Evolutionary conservation across 768 basidiomycete genomes (phyloP).

Genomic region (Naematelia aurantialba): DNA sequence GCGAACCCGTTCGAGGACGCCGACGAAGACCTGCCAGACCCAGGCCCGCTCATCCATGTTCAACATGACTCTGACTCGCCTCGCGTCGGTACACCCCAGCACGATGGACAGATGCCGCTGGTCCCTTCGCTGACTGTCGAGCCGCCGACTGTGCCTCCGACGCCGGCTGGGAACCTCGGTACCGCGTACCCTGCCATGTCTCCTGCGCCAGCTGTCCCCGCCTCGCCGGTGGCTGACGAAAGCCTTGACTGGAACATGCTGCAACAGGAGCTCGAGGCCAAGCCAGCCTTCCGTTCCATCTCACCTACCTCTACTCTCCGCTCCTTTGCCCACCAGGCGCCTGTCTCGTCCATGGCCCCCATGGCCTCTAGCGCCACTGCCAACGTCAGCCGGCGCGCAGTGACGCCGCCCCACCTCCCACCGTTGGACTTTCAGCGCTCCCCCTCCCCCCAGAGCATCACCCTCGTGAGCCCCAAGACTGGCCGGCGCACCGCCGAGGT

Average conservation of each 20-base stretch:
- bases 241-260: conserved; percentile 37
- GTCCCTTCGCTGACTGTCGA: conserved; percentile 31
- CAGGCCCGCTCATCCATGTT: conserved; percentile 12
- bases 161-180: conserved; percentile 21
- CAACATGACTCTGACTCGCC: conserved; percentile 14
- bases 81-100: conserved; percentile 23
- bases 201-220: not conserved
- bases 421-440: conserved; percentile 7
- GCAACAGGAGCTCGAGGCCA: conserved; percentile 25
- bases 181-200: conserved; percentile 25
- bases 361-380: not conserved
- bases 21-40: conserved; percentile 1
- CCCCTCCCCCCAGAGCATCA: conserved; percentile 3
- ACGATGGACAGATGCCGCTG: conserved; percentile 24
- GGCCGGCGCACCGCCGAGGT: conserved; percentile 6
- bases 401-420: not conserved
- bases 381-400: not conserved
- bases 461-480: conserved; percentile 2
- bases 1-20: not conserved
- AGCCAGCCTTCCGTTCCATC: conserved; percentile 45
- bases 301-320: conserved; percentile 38
- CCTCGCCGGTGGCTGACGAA: conserved; percentile 8
- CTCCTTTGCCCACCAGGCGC: conserved; percentile 28
- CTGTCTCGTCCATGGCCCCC: not conserved
- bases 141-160: conserved; percentile 39